Base-by-base conservation (phyloP, 345 rosid species). In the Angophora floribunda region DNA sequence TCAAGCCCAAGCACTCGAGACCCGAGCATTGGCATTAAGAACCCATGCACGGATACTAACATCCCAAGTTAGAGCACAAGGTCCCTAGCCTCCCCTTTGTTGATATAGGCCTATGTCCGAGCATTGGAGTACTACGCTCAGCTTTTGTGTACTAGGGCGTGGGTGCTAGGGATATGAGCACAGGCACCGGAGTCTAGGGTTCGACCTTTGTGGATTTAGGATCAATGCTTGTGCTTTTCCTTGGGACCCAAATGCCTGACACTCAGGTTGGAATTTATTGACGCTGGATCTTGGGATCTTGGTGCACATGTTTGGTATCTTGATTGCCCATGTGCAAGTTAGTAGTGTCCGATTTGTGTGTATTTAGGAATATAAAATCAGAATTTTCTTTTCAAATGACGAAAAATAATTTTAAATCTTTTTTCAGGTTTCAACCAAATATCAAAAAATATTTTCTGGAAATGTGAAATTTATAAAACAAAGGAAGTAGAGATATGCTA, bases 1-100 rank as follows among this genome's bases (percentile, higher is more conserved):
- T 55, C 0, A 0, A 55, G 28, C 28, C 1, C 1, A 2, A 8
- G 61, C 22, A 55, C 2, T 0, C 0, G 1, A 55, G 61, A 55
- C 61, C 61, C 0, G 2, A 1, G 61, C 2, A 55, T 55, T 21
- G 61, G 28, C 12, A 55, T 1, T 4, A 0, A 22, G 28, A 26
- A 55, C 13, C 7, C 21, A 1, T 22, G 0, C 61, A 22, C 0
- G 4, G 1, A 55, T 26, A 55, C 61, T 22, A 8, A 26, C 28
- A 7, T 55, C 28, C 2, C 2, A 1, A 55, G 28, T 55, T 55
- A 21, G 61, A 55, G 61, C 22, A 28, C 61, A 55, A 4, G 28
- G 28, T 55, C 61, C 61, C 4, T 3, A 22, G 28, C 61, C 28
- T 55, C 22, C 28, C 22, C 28, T 55, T 28, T 55, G 41, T 55